Base-by-base conservation (phyloP, 1,284 basidiomycete genomes). In the Boletus hoseneyae region DNA sequence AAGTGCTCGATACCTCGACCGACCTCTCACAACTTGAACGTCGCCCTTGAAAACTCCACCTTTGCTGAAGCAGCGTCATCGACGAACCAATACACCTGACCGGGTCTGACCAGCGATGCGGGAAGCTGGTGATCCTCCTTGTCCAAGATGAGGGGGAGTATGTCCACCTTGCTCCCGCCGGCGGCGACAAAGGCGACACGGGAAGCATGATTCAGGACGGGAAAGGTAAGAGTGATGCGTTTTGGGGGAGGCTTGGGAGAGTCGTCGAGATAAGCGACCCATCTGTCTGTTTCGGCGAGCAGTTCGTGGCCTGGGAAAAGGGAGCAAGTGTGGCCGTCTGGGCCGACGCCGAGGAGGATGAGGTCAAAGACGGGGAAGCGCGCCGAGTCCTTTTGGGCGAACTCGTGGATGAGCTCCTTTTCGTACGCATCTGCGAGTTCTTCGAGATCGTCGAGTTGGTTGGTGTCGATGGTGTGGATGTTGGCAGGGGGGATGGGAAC, bases 281-380 rank as follows among this genome's bases (percentile, higher is more conserved):
- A 99, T 48, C 92, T 80, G 65, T 92, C 90, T 51, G 80, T 82
- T 72, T 98, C 96, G 21, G 74, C 63, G 33, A 99, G 79, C 37
- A 98, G 80, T 48, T 80, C 80, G 68, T 98, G 96, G 5, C 81
- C 88, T 15, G 96, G 94, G 81, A 99, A 99, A 56, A 99, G 85
- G 12, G 90, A 94, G 58, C 89, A 93, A 21, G 95, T 98, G 76
- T 99, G 97, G 19, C 96, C 96, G 66, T 98, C 96, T 6, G 90
- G 87, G 18, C 94, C 94, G 79, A 93, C 85, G 45, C 94, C 94
- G 46, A 97, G 85, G 39, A 97, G 82, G 71, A 97, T 89, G 62
- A 97, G 82, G 69, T 97, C 94, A 68, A 97, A 97, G 40, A 94
- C 78, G 53, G 94, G 94, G 78, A 96, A 97, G 53, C 93, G 85